Conservation (phyloP, 129 eudicot genomes). For the Escallonia rubra region DNA sequence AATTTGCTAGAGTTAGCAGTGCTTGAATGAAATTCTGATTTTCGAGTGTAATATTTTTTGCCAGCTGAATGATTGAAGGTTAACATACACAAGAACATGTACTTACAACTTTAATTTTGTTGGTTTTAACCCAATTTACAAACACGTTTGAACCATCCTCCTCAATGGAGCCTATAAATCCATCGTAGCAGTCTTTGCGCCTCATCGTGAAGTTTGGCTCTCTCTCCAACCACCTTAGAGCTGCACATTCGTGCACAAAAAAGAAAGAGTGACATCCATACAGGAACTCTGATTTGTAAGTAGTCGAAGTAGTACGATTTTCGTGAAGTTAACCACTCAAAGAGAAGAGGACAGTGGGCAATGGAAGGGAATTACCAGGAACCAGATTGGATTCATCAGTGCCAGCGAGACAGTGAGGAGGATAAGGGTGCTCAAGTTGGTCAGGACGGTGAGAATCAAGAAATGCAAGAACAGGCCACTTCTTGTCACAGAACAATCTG, state of each 20-base stretch:
- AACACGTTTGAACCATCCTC: slow-evolving; percentile 69
- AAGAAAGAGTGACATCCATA: too few relatives aligned
- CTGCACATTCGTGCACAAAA: slow-evolving; percentile 21
- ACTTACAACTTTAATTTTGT: slow-evolving; percentile 57
- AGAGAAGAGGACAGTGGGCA: neutral
- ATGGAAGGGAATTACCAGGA: slow-evolving; percentile 19
- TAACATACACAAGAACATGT: neutral
- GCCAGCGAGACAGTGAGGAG: slow-evolving; percentile 39
- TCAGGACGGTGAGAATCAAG: slow-evolving; percentile 38
- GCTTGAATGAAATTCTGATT: too few relatives aligned
- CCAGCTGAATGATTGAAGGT: too few relatives aligned
- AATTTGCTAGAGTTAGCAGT: too few relatives aligned
- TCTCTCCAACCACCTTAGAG: slow-evolving; percentile 66
- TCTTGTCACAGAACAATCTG: slow-evolving; percentile 28
- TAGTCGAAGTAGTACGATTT: too few relatives aligned
- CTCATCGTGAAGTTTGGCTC: slow-evolving; percentile 64
- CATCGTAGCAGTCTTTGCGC: slow-evolving; percentile 78
- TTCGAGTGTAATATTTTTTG: too few relatives aligned
- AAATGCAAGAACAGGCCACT: slow-evolving; percentile 39
- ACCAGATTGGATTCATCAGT: slow-evolving; percentile 37
- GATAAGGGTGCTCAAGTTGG: slow-evolving; percentile 37
- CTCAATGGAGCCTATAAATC: slow-evolving; percentile 63
- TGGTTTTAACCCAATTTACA: slow-evolving; percentile 64
- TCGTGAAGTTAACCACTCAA: too few relatives aligned
- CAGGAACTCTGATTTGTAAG: too few relatives aligned